Percentiles rank a stretch among this genome's conserved stretches.
Conservation (phyloP, 2,329 filamentous ascomycete genomes). For the Juglanconis juglandina region DNA sequence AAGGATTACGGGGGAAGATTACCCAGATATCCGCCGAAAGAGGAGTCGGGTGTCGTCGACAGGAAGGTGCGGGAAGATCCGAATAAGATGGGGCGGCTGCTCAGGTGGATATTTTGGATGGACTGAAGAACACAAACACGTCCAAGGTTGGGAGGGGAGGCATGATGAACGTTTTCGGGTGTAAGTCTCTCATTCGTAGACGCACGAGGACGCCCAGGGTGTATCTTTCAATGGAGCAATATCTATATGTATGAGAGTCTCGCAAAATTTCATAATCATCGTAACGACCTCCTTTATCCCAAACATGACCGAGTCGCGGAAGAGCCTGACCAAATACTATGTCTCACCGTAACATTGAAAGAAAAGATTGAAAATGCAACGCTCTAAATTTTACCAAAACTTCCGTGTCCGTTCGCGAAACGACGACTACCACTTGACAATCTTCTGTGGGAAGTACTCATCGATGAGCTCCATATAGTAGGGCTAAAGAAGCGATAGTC, state of each 20-base stretch:
- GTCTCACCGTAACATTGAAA: neutral
- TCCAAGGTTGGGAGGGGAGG: neutral
- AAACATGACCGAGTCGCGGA: neutral
- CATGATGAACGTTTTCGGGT: neutral
- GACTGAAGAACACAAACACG: neutral
- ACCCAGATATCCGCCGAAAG: neutral
- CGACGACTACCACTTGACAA: constrained; percentile 61
- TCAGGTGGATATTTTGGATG: neutral
- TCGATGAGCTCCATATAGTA: constrained; percentile 74
- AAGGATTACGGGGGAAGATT: neutral
- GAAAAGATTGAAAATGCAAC: neutral
- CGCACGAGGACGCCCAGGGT: too few species aligned
- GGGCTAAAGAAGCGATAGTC: constrained; percentile 40
- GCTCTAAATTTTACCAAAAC: neutral
- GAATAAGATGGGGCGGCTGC: neutral
- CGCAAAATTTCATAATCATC: too few species aligned
- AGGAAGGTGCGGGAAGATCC: neutral
- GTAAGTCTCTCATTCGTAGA: too few species aligned
- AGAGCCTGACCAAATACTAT: neutral
- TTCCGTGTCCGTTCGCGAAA: neutral
- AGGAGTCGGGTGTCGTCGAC: neutral
- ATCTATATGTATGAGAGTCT: too few species aligned
- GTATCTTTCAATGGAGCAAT: too few species aligned
- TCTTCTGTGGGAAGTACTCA: constrained; percentile 67
- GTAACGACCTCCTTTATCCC: too few species aligned